Evolutionary conservation across 2,329 filamentous ascomycete genomes (phyloP).

Genomic region (Rachicladosporium sp.): DNA sequence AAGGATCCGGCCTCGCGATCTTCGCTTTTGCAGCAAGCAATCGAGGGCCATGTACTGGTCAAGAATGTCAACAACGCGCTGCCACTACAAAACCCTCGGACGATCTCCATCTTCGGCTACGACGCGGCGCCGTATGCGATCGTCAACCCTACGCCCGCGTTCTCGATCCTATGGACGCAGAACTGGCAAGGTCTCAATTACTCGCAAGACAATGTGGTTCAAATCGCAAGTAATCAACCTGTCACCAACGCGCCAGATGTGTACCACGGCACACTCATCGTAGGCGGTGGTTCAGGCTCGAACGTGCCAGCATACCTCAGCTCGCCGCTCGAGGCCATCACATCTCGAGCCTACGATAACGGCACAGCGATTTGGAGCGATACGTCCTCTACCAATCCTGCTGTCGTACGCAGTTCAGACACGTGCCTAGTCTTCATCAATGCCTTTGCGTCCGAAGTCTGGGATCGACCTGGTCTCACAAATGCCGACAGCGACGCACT

Average conservation of each 20-base stretch:
- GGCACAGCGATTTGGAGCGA: slow-evolving; percentile 49
- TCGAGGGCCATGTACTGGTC: slow-evolving; percentile 52
- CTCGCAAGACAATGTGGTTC: slow-evolving; percentile 8
- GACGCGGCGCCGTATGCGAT: slow-evolving; percentile 27
- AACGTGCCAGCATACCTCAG: slow-evolving; percentile 23
- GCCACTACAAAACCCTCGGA: slow-evolving; percentile 38
- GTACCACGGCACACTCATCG: slow-evolving; percentile 22
- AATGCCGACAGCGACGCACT: slow-evolving; percentile 40
- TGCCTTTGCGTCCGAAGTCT: slow-evolving; percentile 30
- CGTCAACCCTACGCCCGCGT: slow-evolving; percentile 3
- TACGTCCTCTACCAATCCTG: slow-evolving; percentile 36
- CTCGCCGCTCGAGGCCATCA: slow-evolving; percentile 25
- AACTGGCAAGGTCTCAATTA: slow-evolving; percentile 12
- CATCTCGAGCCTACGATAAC: slow-evolving; percentile 32
- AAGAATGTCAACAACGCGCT: slow-evolving; percentile 48
- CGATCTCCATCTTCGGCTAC: slow-evolving; percentile 51
- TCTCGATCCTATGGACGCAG: slow-evolving; percentile 7
- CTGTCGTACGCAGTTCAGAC: slow-evolving; percentile 32
- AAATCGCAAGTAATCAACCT: slow-evolving; percentile 23
- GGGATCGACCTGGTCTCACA: slow-evolving; percentile 25
- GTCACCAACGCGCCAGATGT: slow-evolving; percentile 14
- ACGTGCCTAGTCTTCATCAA: slow-evolving; percentile 49
- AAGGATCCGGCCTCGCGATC: slow-evolving; percentile 38
- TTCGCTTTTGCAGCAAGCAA: slow-evolving; percentile 43
- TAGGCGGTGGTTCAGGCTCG: slow-evolving; percentile 25